Evolutionary conservation across 345 rosid genomes (phyloP).

Genomic region (Citrus inodora): DNA sequence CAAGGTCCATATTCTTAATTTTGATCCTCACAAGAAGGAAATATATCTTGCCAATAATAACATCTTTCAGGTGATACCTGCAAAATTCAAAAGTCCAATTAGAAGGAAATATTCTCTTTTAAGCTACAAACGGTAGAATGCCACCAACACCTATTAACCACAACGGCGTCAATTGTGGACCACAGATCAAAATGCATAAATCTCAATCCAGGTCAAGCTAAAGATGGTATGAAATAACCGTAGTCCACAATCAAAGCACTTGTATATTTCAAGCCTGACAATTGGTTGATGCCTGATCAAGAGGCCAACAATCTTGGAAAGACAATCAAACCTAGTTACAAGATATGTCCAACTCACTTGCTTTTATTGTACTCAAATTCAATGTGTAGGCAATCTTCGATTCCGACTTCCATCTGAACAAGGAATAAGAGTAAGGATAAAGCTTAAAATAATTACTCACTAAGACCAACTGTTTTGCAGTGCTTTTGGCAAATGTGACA

Average conservation of each 20-base stretch:
- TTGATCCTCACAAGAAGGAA: conserved; percentile 98
- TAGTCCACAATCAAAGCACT: background rate
- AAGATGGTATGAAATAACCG: background rate
- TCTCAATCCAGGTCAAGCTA: background rate
- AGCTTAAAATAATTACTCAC: conserved; percentile 1
- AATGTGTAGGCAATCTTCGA: conserved; percentile 94
- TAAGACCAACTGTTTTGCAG: conserved; percentile 2
- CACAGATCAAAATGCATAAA: background rate
- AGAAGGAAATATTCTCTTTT: conserved; percentile 5
- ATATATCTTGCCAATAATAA: conserved; percentile 95
- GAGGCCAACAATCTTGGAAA: background rate
- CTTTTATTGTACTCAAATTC: conserved; percentile 98
- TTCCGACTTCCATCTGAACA: conserved; percentile 97
- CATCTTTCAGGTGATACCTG: conserved; percentile 97
- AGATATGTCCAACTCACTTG: conserved; percentile 59
- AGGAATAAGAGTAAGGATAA: conserved; percentile 9
- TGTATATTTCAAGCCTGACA: background rate
- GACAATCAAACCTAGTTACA: background rate
- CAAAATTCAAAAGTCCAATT: conserved; percentile 14
- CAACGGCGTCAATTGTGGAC: background rate
- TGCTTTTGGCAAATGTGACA: background rate
- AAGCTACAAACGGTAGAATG: conserved; percentile 9
- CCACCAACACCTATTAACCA: background rate
- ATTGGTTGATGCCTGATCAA: background rate
- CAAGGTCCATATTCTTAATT: conserved; percentile 99